Base-by-base conservation (phyloP, 495 filamentous ascomycete genomes). In the Penicillium subrubescens region DNA sequence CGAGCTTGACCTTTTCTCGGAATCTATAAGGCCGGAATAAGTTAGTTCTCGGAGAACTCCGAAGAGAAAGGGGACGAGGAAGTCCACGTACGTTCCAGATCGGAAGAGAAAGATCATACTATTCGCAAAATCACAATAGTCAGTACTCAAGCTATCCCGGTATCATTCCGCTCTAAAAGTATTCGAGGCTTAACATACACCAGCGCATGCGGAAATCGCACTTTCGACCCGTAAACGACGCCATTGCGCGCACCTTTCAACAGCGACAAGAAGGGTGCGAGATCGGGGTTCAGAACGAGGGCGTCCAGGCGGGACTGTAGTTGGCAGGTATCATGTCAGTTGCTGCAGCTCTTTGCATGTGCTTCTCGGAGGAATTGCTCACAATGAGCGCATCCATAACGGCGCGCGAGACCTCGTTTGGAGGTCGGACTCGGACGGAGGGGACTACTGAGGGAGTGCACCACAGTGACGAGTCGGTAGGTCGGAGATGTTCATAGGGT, bases 71-170 rank as follows among this genome's bases (percentile, higher is more conserved):
- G 37, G 35, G 37, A 63, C 60, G 39, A 33, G 31, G n/a, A 25
- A 33, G 4, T 51, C 21, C 19, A 78, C 85, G 63, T 85, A 92
- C 86, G 92, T 92, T 77, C 93, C 95, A 14, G 88, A 89, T 62
- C 95, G 92, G 82, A 99, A 99, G 56, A 99, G 87, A 67, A 97
- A 87, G 54, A 96, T 89, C 93, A 97, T 99, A 25, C 89, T 93
- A 67, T 60, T 33, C 17, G 59, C 31, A 33, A 15, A 52, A 15
- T 8, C 11, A 63, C 46, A 58, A 17, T n/a, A 23, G 19, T 71
- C 61, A 69, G 63, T 54, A 35, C 12, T 34, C 25, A 17, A 48
- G 8, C 14, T 50, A 44, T 4, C 15, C 50, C 27, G 17, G 10
- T 31, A 48, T 59, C 34, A 21, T 19, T 61, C 17, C 21, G 34